phyloP scores from a whole-genome alignment of 371 early-diverging fungal genomes.

The Apophysomyces sp. region DNA sequence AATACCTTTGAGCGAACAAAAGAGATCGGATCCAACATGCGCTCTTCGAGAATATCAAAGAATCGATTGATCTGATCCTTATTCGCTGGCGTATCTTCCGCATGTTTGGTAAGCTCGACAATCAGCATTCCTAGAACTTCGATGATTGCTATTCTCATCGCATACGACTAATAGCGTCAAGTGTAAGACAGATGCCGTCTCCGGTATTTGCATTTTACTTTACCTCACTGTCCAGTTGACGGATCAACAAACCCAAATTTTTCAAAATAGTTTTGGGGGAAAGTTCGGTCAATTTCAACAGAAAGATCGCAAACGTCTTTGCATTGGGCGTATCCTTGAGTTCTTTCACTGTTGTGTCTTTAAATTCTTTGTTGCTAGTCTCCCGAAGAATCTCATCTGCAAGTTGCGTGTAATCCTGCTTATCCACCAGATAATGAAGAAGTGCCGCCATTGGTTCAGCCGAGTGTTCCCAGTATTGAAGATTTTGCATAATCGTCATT shows the following conservation, averaged over 20 bases:
- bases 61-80: conserved; percentile 65
- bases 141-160: conserved; percentile 81
- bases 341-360: conserved; percentile 46
- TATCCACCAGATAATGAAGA: conserved; percentile 60
- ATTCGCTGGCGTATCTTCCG: conserved; percentile 61
- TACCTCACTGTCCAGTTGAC: conserved; percentile 88
- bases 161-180: conserved; percentile 62
- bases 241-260: conserved; percentile 80
- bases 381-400: conserved; percentile 81
- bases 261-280: conserved; percentile 81
- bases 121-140: conserved; percentile 87
- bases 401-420: conserved; percentile 71
- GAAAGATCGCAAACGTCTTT: conserved; percentile 81
- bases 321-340: conserved; percentile 75
- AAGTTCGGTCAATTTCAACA: conserved; percentile 80
- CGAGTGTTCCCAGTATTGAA: conserved; percentile 92
- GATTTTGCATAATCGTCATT: conserved; percentile 82
- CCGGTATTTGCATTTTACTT: neutral
- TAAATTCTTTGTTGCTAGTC: conserved; percentile 63
- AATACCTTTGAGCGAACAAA: conserved; percentile 85
- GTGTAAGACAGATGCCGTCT: neutral
- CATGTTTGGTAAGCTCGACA: conserved; percentile 56
- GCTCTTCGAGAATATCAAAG: conserved; percentile 88
- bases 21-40: conserved; percentile 83
- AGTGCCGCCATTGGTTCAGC: conserved; percentile 92